Base-by-base conservation (phyloP, 2,329 filamentous ascomycete species). In the Allantophomopsis cytisporea region DNA sequence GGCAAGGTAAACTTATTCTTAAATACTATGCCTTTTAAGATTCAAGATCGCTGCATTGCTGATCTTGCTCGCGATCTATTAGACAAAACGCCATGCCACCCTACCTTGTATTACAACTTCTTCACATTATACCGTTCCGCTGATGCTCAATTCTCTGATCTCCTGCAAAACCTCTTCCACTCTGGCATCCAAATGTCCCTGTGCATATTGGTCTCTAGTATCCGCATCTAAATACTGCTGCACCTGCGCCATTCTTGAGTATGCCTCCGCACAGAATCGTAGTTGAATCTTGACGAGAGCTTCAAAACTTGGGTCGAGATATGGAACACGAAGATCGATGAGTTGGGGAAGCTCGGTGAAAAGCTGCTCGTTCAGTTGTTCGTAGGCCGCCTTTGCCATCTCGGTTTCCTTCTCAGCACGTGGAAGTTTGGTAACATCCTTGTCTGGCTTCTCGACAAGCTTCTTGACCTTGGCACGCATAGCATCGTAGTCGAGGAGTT, bases 201-300 rank as follows among this genome's bases (percentile, higher is more conserved):
- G 79, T 2, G 91, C 91, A 60, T 98, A 98, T 62, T 95, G 83
- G 48, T 98, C 91, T 60, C 91, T 74, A 39, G 89, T 96, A 55
- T 94, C 87, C 21, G 89, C 83, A 57, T 96, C 91, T 23, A 98
- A 71, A 59, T 95, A 96, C 64, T 98, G 91, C 65, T 98, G 91
- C 41, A 98, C 93, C 66, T 98, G 93, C 18, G 93, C 91, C 91
- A 98, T 98, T 36, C 91, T 73, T 45, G 80, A 88, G 62, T 98
- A 98, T 2, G 91, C 91, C 64, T 98, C 91, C 7, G 93, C 91
- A 55, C 93, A 98, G 67, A 98, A 98, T 31, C 91, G 74, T 53
- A 98, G 62, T 65, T 98, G 91, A 50, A 98, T 98, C 70, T 98
- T 98, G 59, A 98, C 91, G 39, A 98, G 76, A 0, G 93, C 91